Conservation (phyloP, 2,329 filamentous ascomycete species). For the Leptodontidium sp. region DNA sequence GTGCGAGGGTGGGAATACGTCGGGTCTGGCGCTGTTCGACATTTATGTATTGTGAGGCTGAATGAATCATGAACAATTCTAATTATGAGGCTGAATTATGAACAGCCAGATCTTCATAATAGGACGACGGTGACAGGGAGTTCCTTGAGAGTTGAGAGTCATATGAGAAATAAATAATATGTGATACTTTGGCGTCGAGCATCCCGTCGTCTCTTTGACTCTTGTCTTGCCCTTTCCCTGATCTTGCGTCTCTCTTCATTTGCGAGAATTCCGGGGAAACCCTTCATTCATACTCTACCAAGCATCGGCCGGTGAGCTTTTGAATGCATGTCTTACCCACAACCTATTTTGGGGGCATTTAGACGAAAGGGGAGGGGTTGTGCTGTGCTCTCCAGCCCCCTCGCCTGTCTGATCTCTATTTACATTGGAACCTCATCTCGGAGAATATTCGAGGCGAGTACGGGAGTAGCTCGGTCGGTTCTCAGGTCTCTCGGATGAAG, state of each 20-base stretch:
- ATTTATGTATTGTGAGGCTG: not conserved
- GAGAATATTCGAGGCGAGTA: conserved; percentile 4
- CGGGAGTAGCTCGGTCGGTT: not conserved
- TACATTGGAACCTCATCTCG: conserved; percentile 3
- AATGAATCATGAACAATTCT: too few species aligned
- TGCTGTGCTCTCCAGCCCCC: not conserved
- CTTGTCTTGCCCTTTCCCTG: too few species aligned
- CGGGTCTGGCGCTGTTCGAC: conserved; percentile 3
- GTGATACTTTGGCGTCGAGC: not conserved
- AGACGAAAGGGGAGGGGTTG: not conserved
- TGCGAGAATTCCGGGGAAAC: conserved; percentile 15
- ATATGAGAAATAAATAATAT: not conserved
- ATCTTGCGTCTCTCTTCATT: not conserved
- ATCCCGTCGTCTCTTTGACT: not conserved
- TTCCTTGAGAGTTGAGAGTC: not conserved
- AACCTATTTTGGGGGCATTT: conserved; percentile 9
- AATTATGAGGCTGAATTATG: not conserved
- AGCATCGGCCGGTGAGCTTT: conserved; percentile 1
- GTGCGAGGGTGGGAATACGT: not conserved
- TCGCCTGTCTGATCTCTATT: not conserved
- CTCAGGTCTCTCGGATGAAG: not conserved
- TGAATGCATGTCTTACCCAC: not conserved
- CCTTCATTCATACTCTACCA: not conserved
- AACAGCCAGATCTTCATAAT: not conserved
- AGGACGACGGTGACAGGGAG: not conserved